Percentiles rank a stretch among this genome's conserved stretches.
Conservation (phyloP, 306 rosid genomes). For the Lagenaria siceraria region DNA sequence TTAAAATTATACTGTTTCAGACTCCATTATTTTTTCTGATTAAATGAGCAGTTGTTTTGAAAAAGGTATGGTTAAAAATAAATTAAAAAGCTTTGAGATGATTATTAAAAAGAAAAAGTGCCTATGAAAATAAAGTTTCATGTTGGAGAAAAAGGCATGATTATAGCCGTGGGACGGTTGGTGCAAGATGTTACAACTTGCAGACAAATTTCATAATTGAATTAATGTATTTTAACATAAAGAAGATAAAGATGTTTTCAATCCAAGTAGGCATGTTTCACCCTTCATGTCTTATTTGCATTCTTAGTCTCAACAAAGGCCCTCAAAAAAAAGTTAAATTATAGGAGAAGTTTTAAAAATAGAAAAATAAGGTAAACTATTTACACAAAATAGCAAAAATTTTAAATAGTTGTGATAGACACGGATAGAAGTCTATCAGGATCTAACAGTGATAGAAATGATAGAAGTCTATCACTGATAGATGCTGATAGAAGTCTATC, state of each 20-base stretch:
- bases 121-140: background rate
- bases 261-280: background rate
- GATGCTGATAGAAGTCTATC: too few species aligned
- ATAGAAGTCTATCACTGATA: too few species aligned
- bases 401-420: too few species aligned
- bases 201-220: background rate
- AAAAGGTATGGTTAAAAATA: background rate
- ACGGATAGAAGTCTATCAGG: too few species aligned
- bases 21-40: background rate
- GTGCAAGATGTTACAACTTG: background rate
- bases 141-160: background rate
- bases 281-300: background rate
- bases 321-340: too few species aligned
- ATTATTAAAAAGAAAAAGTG: background rate
- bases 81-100: background rate
- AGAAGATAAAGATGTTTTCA: background rate
- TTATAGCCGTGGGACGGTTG: background rate
- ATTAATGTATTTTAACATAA: background rate
- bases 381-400: too few species aligned
- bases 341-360: too few species aligned
- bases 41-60: background rate
- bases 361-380: too few species aligned
- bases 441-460: too few species aligned
- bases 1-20: too few species aligned
- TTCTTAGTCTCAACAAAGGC: too few species aligned